phyloP scores from a whole-genome alignment of 31 red algal species.

The Endocladia muricata region DNA sequence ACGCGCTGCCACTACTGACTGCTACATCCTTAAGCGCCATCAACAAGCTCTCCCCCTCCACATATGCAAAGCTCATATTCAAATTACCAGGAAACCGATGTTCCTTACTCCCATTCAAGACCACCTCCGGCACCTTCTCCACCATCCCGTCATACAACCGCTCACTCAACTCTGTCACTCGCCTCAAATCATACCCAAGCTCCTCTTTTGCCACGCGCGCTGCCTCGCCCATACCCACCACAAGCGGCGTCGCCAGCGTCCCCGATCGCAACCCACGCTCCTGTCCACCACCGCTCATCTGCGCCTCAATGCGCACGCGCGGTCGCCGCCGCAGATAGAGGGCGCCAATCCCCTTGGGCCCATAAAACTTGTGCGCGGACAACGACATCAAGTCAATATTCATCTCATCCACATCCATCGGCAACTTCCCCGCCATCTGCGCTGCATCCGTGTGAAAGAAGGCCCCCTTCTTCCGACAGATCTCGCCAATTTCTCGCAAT shows the following conservation, averaged over 20 bases:
- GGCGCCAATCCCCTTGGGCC: conserved; percentile 96
- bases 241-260: conserved; percentile 84
- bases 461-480: conserved; percentile 85
- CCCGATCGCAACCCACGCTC: conserved; percentile 92
- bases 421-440: conserved; percentile 94
- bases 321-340: conserved; percentile 89
- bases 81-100: conserved; percentile 91
- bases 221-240: conserved; percentile 90
- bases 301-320: conserved; percentile 91
- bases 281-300: conserved; percentile 96
- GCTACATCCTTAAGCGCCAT: conserved; percentile 98
- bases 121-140: conserved; percentile 64
- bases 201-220: conserved; percentile 67
- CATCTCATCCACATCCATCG: conserved; percentile 87
- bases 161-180: conserved; percentile 51
- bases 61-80: conserved; percentile 93
- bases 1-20: conserved; percentile 92
- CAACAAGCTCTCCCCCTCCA: conserved; percentile 93
- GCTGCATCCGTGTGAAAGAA: conserved; percentile 99
- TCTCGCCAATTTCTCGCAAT: conserved; percentile 70
- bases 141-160: conserved; percentile 71
- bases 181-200: conserved; percentile 67
- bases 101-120: conserved; percentile 77
- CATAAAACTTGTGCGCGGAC: conserved; percentile 98
- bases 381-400: conserved; percentile 96